Evolutionary conservation across 2,329 filamentous ascomycete species (phyloP), one percentile per base, ranked within the genome.

Genomic region (Epichloe coenophiala): DNA sequence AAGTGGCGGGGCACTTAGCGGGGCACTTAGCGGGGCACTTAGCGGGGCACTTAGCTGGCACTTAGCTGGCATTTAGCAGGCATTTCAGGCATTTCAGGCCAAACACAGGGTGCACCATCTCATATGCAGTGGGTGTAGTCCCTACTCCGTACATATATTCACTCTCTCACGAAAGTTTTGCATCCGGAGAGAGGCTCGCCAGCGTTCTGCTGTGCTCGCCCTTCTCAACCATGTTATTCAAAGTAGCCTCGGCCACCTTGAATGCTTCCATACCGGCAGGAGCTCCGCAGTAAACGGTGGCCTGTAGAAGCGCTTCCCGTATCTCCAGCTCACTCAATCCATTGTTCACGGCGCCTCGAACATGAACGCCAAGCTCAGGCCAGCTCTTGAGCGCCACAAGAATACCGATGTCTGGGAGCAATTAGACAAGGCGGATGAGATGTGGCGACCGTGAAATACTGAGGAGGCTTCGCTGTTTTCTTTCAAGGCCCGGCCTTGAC

Each of bases 291-390:
- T 72, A 71, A 5, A 68, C 63, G 3, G 66, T 66, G 3, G 66
- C 64, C 50, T 74, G 71, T 36, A 73, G 54, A 31, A 73, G 64
- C 2, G 77, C 73, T 64, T 84, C 80, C 15, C 78, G 67, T 13
- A 64, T 61, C 51, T 65, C 80, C 17, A 78, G 61, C 58, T 82
- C 79, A 0, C 70, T 76, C 9, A 77, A 63, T 0, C 80, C 81
- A 56, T 84, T 84, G 55, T 74, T 78, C 52, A 80, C 64, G 2
- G 80, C 81, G 1, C 80, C 80, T 23, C 78, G 70, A 13, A 80
- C 68, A 59, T 84, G 81, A 3, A 81, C 71, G 0, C 67, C 78
- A 44, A 84, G 68, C 58, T 84, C 81, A 0, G 74, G 71, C 35
- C 69, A 69, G 15, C 75, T 70, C 55, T 81, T 81, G 56, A 82